Conservation (phyloP, 2,329 filamentous ascomycete species). For the Epichloe baconii region DNA sequence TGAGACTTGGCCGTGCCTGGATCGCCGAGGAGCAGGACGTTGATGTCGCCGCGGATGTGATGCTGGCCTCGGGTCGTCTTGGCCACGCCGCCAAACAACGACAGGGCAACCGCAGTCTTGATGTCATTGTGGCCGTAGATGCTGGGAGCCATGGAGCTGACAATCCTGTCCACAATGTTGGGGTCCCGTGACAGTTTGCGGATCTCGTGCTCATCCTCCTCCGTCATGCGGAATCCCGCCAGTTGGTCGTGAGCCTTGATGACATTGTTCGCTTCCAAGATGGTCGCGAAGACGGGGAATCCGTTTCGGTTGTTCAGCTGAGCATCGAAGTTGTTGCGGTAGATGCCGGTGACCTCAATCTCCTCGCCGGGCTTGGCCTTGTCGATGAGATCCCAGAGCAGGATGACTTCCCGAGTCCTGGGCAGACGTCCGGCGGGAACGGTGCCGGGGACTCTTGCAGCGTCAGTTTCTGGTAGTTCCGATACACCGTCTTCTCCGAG, state of each 20-base stretch:
- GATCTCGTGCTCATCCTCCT: conserved; percentile 88
- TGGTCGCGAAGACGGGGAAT: conserved; percentile 95
- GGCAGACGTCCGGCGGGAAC: conserved; percentile 92
- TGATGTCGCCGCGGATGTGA: conserved; percentile 92
- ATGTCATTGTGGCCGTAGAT: conserved; percentile 96
- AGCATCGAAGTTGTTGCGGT: conserved; percentile 96
- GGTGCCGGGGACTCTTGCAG: conserved; percentile 91
- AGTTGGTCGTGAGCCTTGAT: conserved; percentile 96
- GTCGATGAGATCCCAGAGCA: conserved; percentile 95
- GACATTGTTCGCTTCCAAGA: conserved; percentile 93
- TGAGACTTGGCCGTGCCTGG: conserved; percentile 97
- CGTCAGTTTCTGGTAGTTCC: conserved; percentile 96
- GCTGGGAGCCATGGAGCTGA: conserved; percentile 87
- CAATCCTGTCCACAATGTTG: conserved; percentile 82
- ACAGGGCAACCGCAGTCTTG: conserved; percentile 91
- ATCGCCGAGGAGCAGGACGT: conserved; percentile 89
- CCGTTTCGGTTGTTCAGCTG: conserved; percentile 97
- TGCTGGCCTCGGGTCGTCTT: conserved; percentile 84
- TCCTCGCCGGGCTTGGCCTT: conserved; percentile 95
- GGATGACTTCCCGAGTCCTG: conserved; percentile 83
- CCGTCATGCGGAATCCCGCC: conserved; percentile 87
- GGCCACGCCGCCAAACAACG: conserved; percentile 85
- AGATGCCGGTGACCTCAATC: conserved; percentile 91
- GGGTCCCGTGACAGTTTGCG: conserved; percentile 79
- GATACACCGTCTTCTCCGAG: conserved; percentile 94